Evolutionary conservation across 495 filamentous ascomycete species (phyloP).

Genomic region (Tuber indicum): DNA sequence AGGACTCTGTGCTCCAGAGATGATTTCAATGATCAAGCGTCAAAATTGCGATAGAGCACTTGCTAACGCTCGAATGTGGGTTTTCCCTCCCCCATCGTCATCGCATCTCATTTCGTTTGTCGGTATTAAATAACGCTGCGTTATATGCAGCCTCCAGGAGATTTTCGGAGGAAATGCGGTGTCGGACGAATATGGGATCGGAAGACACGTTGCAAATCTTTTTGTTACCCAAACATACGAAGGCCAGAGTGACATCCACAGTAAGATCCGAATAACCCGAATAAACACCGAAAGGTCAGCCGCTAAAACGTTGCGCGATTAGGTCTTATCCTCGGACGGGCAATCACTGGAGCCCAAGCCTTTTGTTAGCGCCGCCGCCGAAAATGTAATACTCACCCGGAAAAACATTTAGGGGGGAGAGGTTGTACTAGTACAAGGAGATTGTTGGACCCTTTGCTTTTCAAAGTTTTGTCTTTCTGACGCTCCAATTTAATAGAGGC

Average conservation of each 20-base stretch:
- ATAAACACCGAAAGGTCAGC: slow-evolving; percentile 3
- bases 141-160: slow-evolving; percentile 64
- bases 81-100: slow-evolving; percentile 9
- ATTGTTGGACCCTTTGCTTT: not conserved
- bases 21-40: slow-evolving; percentile 97
- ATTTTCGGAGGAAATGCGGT: slow-evolving; percentile 95
- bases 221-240: slow-evolving; percentile 98
- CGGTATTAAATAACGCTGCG: slow-evolving; percentile 21
- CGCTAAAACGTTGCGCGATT: slow-evolving; percentile 9
- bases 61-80: slow-evolving; percentile 65
- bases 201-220: slow-evolving; percentile 88
- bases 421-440: not conserved
- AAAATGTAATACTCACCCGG: not conserved
- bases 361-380: slow-evolving; percentile 43
- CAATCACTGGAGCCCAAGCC: slow-evolving; percentile 57
- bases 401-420: not conserved
- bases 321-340: slow-evolving; percentile 58
- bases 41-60: slow-evolving; percentile 95
- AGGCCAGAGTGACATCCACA: slow-evolving; percentile 92
- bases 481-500: not conserved
- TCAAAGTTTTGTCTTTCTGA: not conserved
- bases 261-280: slow-evolving; percentile 49
- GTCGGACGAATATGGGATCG: slow-evolving; percentile 93
- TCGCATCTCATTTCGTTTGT: not conserved
- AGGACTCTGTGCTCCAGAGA: slow-evolving; percentile 80